Conservation (phyloP, 2,329 filamentous ascomycete genomes). For the Colletotrichum salicis region DNA sequence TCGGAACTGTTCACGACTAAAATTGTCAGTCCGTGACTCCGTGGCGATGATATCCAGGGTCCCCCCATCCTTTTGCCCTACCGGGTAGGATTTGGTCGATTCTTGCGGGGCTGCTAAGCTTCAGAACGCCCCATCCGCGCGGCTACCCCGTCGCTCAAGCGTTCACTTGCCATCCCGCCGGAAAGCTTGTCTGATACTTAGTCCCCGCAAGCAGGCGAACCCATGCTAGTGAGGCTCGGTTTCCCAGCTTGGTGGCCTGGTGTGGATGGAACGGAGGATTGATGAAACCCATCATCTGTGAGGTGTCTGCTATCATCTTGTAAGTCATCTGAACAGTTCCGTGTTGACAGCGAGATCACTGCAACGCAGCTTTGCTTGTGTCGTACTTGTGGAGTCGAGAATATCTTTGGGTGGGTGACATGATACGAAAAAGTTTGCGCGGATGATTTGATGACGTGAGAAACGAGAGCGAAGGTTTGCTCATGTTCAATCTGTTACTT, state of each 20-base stretch:
- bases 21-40: neutral
- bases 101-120: neutral
- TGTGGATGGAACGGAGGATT: neutral
- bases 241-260: neutral
- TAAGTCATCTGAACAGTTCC: neutral
- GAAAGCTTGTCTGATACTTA: slow-evolving; percentile 10
- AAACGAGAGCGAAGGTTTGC: neutral
- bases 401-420: neutral
- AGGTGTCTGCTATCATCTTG: neutral
- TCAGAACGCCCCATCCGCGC: neutral
- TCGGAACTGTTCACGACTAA: neutral
- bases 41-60: neutral
- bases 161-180: neutral
- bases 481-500: neutral
- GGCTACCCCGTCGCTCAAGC: neutral
- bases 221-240: neutral
- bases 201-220: neutral
- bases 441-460: neutral
- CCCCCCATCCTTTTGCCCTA: neutral
- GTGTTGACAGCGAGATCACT: neutral
- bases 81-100: neutral
- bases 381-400: neutral
- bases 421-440: neutral
- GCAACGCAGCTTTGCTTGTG: neutral
- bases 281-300: slow-evolving; percentile 13